These are phyloP conservation scores for Sanghuangporus sanghuang DNA, from an alignment of 1,284 basidiomycete species.

Conservation along the genomic window DNA sequence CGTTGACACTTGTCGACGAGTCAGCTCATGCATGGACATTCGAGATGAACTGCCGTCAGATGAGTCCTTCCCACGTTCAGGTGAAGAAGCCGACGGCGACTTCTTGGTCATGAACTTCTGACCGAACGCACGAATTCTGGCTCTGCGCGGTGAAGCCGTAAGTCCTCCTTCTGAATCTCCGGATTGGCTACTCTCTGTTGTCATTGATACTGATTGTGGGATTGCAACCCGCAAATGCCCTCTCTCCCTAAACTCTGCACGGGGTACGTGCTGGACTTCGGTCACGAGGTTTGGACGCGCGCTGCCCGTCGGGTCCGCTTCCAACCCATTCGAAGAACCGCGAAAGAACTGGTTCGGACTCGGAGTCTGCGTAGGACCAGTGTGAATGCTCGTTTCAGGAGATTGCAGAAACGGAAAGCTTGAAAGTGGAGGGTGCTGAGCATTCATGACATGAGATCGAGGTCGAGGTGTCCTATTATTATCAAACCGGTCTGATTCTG, in stretches of 20 bases:
- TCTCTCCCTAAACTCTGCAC: background rate
- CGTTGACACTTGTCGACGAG: background rate
- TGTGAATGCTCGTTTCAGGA: background rate
- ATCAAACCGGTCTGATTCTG: conserved; percentile 19
- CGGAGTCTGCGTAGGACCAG: background rate
- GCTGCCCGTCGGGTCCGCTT: background rate
- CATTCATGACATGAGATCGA: conserved; percentile 21
- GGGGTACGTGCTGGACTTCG: background rate
- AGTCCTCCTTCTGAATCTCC: conserved; percentile 9
- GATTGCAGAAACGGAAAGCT: conserved; percentile 8
- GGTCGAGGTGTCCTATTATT: conserved; percentile 28
- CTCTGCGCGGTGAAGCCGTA: conserved; percentile 1
- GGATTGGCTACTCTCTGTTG: conserved; percentile 7
- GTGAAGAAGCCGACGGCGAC: background rate
- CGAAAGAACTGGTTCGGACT: conserved; percentile 31
- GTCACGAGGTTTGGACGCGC: background rate
- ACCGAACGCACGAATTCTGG: conserved; percentile 11
- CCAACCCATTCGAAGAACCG: conserved; percentile 31
- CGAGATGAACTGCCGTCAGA: conserved; percentile 1
- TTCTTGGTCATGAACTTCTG: conserved; percentile 6
- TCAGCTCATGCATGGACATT: background rate
- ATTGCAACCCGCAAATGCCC: conserved; percentile 3
- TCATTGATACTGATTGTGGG: background rate
- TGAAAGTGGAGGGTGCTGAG: conserved; percentile 20
- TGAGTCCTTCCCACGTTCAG: background rate